These are phyloP conservation scores for Suillus fuscotomentosus DNA, from an alignment of 768 basidiomycete species.

Conservation along the genomic window DNA sequence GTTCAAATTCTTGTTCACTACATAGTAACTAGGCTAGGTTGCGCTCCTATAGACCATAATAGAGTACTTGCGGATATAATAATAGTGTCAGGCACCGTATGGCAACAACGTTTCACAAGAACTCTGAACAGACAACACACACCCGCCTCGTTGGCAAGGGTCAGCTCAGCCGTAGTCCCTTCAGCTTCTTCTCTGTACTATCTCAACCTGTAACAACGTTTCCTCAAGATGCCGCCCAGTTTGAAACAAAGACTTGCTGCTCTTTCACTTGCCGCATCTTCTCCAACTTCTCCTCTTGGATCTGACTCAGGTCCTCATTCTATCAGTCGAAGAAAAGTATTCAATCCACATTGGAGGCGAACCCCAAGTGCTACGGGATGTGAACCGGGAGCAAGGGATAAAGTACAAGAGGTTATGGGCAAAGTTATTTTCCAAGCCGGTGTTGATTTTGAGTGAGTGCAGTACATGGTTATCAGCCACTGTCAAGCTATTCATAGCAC, in stretches of 20 bases:
- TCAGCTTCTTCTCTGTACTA: not conserved
- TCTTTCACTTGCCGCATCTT: slow-evolving; percentile 52
- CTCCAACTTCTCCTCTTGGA: slow-evolving; percentile 39
- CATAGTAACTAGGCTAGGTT: not conserved
- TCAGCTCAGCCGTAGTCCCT: too few relatives aligned
- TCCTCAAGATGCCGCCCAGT: slow-evolving; percentile 32
- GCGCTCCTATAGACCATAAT: not conserved
- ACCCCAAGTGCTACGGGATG: slow-evolving; percentile 23
- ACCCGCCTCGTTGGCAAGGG: not conserved
- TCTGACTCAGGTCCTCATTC: slow-evolving; percentile 16
- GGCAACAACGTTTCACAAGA: slow-evolving; percentile 5
- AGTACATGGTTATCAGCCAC: not conserved
- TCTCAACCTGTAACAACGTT: not conserved
- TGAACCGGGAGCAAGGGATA: slow-evolving; percentile 35
- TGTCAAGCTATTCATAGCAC: slow-evolving; percentile 5
- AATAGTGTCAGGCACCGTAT: not conserved
- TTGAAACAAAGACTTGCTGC: slow-evolving; percentile 70
- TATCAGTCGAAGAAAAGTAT: slow-evolving; percentile 38
- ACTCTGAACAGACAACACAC: not conserved
- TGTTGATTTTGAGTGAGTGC: slow-evolving; percentile 81
- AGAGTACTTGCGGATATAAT: not conserved
- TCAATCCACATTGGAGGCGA: slow-evolving; percentile 56
- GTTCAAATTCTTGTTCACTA: not conserved
- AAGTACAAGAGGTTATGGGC: slow-evolving; percentile 62
- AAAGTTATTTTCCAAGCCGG: slow-evolving; percentile 86